These are phyloP conservation scores for Myxozyma lipomycoides DNA, from an alignment of 805 yeast species.

Conservation along the genomic window DNA sequence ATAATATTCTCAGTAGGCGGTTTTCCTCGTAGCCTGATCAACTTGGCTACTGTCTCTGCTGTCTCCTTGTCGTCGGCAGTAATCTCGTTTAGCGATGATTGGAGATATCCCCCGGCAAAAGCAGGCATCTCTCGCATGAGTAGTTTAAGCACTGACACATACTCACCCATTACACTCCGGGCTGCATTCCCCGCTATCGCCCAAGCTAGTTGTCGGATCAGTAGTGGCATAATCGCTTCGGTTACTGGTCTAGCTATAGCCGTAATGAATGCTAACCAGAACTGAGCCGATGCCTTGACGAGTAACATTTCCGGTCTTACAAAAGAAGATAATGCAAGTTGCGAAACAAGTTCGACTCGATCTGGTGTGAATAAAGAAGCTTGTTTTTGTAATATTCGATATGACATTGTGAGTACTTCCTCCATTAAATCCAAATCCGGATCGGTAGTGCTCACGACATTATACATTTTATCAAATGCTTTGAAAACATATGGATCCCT, in stretches of 20 bases:
- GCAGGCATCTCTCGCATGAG: conserved; percentile 9
- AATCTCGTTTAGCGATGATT: background rate
- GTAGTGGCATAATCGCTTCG: conserved; percentile 3
- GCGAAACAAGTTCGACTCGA: conserved; percentile 27
- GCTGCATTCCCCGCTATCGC: conserved; percentile 24
- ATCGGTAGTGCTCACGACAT: background rate
- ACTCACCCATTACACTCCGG: conserved; percentile 18
- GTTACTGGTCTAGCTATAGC: background rate
- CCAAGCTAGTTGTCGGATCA: conserved; percentile 11
- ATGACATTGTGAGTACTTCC: conserved; percentile 33
- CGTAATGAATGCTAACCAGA: conserved; percentile 51
- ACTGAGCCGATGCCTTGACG: conserved; percentile 48
- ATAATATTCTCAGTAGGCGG: conserved; percentile 28
- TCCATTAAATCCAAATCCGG: conserved; percentile 32
- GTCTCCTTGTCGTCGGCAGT: background rate
- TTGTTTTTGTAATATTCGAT: conserved; percentile 24
- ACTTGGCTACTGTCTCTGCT: conserved; percentile 14
- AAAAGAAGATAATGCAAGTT: conserved; percentile 43
- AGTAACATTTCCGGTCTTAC: conserved; percentile 53
- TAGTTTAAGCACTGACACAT: conserved; percentile 14
- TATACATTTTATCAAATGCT: conserved; percentile 1
- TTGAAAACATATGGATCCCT: background rate
- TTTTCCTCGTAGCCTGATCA: conserved; percentile 24
- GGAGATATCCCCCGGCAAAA: conserved; percentile 14
- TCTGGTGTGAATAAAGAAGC: conserved; percentile 17